Evolutionary conservation across 2,329 filamentous ascomycete genomes (phyloP).

Genomic region (Trichoderma sp.): DNA sequence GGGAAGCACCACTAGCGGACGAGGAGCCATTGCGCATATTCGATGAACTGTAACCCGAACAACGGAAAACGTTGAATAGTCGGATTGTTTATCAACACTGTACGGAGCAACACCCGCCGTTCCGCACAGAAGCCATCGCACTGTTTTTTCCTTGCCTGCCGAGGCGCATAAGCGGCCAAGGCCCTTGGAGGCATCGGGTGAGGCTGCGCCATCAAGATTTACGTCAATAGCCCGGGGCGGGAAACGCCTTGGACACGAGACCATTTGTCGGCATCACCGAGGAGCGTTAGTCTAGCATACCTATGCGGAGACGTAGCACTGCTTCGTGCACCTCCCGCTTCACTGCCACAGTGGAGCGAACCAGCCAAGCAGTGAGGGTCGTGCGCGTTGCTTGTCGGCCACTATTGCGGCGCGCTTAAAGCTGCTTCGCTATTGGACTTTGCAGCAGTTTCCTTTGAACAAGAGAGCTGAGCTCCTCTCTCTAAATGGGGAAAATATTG

Average conservation of each 20-base stretch:
- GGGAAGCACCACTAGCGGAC: constrained; percentile 34
- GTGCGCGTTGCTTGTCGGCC: constrained; percentile 7
- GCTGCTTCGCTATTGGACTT: constrained; percentile 1
- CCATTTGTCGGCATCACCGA: constrained; percentile 19
- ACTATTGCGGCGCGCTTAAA: background rate
- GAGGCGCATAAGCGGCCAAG: constrained; percentile 3
- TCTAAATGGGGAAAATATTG: background rate
- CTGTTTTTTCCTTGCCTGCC: background rate
- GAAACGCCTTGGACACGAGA: constrained; percentile 5
- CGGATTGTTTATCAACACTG: background rate
- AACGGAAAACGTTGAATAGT: background rate
- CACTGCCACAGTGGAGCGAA: constrained; percentile 24
- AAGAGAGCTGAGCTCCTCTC: background rate
- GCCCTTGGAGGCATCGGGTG: background rate
- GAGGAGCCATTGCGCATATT: constrained; percentile 47
- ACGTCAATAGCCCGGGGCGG: constrained; percentile 3
- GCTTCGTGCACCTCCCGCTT: constrained; percentile 13
- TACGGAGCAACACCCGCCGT: background rate
- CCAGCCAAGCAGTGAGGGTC: constrained; percentile 6
- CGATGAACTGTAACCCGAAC: constrained; percentile 46
- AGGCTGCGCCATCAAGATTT: constrained; percentile 9
- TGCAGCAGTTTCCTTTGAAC: background rate
- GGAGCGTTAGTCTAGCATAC: background rate
- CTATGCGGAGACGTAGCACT: constrained; percentile 9
- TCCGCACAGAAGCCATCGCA: background rate